Base-by-base conservation (phyloP, 2,329 filamentous ascomycete genomes). In the Thielaviopsis punctulata region DNA sequence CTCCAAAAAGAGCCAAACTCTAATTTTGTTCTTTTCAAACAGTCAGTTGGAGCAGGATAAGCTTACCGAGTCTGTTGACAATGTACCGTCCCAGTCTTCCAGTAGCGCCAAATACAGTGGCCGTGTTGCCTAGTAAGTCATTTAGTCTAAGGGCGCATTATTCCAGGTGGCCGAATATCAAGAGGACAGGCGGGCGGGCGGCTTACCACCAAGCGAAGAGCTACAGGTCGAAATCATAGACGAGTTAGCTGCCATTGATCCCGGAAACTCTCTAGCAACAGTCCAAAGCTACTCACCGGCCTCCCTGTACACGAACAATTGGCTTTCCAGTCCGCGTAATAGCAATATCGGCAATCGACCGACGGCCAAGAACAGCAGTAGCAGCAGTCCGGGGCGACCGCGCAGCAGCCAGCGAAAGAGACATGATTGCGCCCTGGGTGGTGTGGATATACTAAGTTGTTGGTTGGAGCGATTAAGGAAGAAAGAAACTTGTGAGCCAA, bases 321-420 rank as follows among this genome's bases (percentile, higher is more conserved):
- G 92, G 90, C 75, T 95, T 95, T 68, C 92, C 92, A 54, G 92
- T 98, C 62, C 92, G 79, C 57, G 90, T 94, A 64, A 98, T 95
- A 62, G 85, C 75, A 63, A 98, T 77, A 73, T 98, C 92, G 65
- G 87, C 85, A 59, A 82, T 62, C 57, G 67, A 67, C 65, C 74
- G 73, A 62, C 70, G 71, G 62, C 72, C 69, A 60, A 70, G 62
- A 59, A 66, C 68, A 58, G 66, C 65, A 58, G 67, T 68, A 58
- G 66, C 65, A 58, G 69, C 63, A 62, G 65, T 69, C 60, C 68
- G 68, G 60, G 71, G 69, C 58, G 72, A 70, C 68, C 76, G 76
- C 67, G 70, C 68, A 58, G 74, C 71, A 36, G 30, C 67, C 60
- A 76, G 70, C 65, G 77, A 68, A 64, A 73, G 69, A 64, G 69